These are phyloP conservation scores for Pleurotus sapidus DNA, from an alignment of 768 basidiomycete species.

Conservation along the genomic window DNA sequence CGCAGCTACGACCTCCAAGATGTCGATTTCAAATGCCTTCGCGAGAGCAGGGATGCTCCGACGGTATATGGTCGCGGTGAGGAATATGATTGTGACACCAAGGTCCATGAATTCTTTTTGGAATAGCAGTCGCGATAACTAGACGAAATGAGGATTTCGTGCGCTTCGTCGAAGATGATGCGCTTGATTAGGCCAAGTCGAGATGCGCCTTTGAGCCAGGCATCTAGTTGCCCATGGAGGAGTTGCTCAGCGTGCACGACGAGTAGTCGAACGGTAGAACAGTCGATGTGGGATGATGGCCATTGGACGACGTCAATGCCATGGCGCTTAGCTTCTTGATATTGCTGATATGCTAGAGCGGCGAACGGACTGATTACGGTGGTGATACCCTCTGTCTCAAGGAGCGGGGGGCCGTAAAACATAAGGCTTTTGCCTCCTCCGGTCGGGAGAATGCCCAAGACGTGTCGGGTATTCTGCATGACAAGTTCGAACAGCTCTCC, in stretches of 20 bases:
- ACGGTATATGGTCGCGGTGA: constrained; percentile 5
- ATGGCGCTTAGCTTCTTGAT: background rate
- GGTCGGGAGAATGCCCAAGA: constrained; percentile 5
- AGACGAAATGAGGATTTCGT: background rate
- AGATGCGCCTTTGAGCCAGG: background rate
- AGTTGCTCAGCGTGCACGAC: constrained; percentile 2
- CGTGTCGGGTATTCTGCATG: background rate
- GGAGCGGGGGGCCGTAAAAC: constrained; percentile 1
- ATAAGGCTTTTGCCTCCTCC: constrained; percentile 8
- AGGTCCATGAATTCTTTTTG: background rate
- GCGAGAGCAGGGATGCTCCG: background rate
- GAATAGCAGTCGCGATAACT: constrained; percentile 4
- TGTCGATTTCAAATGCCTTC: background rate
- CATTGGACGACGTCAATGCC: constrained; percentile 1
- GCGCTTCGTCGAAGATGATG: constrained; percentile 7
- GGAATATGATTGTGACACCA: constrained; percentile 2
- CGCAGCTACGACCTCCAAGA: background rate
- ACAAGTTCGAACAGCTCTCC: background rate
- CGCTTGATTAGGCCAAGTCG: background rate
- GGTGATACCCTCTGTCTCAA: background rate
- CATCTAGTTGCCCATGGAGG: background rate
- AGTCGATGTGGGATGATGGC: background rate
- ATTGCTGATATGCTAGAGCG: background rate
- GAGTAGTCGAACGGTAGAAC: background rate
- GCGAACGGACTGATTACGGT: constrained; percentile 1